Conservation (phyloP, 768 basidiomycete genomes). For the Mrakia blollopis region DNA sequence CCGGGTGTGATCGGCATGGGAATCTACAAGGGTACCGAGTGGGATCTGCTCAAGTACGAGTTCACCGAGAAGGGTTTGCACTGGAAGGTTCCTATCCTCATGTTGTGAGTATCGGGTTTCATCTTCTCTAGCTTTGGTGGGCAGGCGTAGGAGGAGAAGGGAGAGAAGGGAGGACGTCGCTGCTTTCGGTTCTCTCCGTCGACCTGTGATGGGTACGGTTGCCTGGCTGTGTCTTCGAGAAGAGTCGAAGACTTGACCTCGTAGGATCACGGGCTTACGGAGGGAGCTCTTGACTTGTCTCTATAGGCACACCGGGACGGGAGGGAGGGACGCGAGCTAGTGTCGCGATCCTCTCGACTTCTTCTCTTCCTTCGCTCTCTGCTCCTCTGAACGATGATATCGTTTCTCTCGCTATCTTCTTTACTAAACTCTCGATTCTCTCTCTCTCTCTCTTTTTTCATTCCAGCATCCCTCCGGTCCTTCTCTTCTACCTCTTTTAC, state of each 20-base stretch:
- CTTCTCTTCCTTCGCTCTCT: too few species aligned
- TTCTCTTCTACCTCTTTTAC: background rate
- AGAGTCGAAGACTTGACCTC: too few species aligned
- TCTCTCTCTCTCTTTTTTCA: background rate
- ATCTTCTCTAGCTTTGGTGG: background rate
- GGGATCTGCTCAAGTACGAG: background rate
- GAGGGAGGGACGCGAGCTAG: too few species aligned
- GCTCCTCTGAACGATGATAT: too few species aligned
- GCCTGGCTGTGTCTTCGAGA: background rate
- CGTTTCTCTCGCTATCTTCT: too few species aligned
- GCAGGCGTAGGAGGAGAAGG: background rate
- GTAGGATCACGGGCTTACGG: too few species aligned
- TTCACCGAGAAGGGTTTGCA: background rate
- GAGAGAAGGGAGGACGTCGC: background rate
- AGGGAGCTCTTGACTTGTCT: too few species aligned
- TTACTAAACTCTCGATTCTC: background rate
- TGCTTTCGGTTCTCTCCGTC: background rate
- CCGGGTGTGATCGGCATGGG: background rate
- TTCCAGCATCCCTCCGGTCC: background rate
- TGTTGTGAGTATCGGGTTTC: background rate
- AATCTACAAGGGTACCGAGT: background rate
- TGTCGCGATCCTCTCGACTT: too few species aligned
- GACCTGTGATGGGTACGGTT: background rate
- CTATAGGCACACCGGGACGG: too few species aligned
- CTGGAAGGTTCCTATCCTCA: background rate